Conservation (phyloP, 768 basidiomycete genomes). For the Trametes maxima region DNA sequence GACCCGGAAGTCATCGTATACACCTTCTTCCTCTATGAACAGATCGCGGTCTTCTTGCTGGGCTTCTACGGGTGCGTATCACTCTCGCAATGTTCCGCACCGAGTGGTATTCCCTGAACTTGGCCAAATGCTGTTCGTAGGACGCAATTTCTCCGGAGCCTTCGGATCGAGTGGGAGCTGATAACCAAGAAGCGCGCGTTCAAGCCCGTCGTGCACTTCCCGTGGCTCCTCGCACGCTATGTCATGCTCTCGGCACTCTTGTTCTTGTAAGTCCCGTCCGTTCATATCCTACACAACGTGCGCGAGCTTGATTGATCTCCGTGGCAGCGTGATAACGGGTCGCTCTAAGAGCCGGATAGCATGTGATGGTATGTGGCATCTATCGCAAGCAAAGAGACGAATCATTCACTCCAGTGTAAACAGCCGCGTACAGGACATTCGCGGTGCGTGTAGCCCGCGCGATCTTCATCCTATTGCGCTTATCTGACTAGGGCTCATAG, state of each 20-base stretch:
- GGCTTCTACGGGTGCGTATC: slow-evolving; percentile 21
- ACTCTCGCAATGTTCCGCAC: background rate
- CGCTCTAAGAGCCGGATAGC: background rate
- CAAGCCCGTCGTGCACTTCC: slow-evolving; percentile 4
- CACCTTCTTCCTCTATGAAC: slow-evolving; percentile 11
- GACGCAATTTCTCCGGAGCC: slow-evolving; percentile 9
- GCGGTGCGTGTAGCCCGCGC: background rate
- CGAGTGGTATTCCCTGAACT: background rate
- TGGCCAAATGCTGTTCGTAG: background rate
- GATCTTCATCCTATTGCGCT: background rate
- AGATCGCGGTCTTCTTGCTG: slow-evolving; percentile 18
- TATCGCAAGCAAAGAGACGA: background rate
- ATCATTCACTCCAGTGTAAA: background rate
- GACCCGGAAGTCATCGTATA: slow-evolving; percentile 7
- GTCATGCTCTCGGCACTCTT: slow-evolving; percentile 5
- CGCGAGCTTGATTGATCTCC: too few relatives aligned
- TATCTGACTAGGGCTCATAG: background rate
- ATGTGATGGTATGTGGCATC: slow-evolving; percentile 10
- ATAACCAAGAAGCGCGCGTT: slow-evolving; percentile 10
- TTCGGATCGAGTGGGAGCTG: slow-evolving; percentile 12
- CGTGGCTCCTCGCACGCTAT: slow-evolving; percentile 18
- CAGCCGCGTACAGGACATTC: slow-evolving; percentile 6
- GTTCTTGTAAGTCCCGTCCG: slow-evolving; percentile 8
- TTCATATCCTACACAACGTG: background rate
- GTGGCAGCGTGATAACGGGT: slow-evolving; percentile 1